Evolutionary conservation across 768 basidiomycete species (phyloP).

Genomic region (Pleurotus giganteus): DNA sequence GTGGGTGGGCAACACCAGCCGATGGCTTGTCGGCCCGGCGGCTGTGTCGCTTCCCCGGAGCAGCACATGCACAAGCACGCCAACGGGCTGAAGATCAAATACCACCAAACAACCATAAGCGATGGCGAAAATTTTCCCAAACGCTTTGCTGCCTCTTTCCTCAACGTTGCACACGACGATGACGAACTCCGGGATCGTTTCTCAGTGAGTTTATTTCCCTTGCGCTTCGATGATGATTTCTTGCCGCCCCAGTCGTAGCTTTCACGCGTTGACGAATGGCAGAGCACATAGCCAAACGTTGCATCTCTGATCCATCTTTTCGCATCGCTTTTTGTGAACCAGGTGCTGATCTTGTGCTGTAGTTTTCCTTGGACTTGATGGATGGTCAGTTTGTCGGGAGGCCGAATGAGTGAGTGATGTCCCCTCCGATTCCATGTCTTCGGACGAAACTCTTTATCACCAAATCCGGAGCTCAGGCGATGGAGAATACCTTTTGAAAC

Average conservation of each 20-base stretch:
- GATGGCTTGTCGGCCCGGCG: too few species aligned
- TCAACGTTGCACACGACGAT: not conserved
- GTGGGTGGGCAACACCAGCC: too few species aligned
- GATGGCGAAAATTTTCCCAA: too few species aligned
- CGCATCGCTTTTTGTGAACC: not conserved
- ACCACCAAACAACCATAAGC: too few species aligned
- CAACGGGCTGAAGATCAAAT: too few species aligned
- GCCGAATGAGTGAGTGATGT: not conserved
- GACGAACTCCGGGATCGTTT: too few species aligned
- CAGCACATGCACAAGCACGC: too few species aligned
- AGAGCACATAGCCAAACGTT: conserved; percentile 23
- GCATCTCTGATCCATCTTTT: conserved; percentile 16
- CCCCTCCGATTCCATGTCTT: not conserved
- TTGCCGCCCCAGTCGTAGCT: conserved; percentile 24
- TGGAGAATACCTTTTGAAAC: conserved; percentile 10
- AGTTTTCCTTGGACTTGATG: not conserved
- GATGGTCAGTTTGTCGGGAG: not conserved
- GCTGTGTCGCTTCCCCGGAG: too few species aligned
- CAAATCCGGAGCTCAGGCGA: conserved; percentile 12
- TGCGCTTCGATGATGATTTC: conserved; percentile 10
- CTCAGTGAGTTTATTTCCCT: not conserved
- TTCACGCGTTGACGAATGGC: conserved; percentile 18
- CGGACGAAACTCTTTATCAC: conserved; percentile 11
- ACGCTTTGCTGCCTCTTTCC: not conserved
- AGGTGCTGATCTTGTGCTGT: conserved; percentile 5